A percentile compares a stretch with the other conserved stretches of the same genome.
These are phyloP conservation scores for Cicer judaicum DNA, from an alignment of 306 rosid species.

Conservation along the genomic window DNA sequence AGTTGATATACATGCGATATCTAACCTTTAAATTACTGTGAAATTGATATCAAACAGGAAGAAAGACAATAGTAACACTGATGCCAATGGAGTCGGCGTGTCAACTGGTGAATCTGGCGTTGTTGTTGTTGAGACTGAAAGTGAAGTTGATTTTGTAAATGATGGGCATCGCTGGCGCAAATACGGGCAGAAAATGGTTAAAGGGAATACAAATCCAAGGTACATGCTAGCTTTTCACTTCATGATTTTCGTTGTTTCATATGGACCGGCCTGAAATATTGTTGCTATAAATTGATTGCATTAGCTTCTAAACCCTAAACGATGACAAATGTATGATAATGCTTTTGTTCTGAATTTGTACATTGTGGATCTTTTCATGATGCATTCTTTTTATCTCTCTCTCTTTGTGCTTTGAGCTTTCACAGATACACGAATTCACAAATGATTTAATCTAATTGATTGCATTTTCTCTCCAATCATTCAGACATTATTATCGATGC, in stretches of 20 bases:
- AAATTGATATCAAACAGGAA: conserved; percentile 59
- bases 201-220: conserved; percentile 90
- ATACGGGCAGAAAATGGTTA: conserved; percentile 90
- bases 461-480: conserved; percentile 43
- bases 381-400: conserved; percentile 5
- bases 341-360: conserved; percentile 28
- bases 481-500: conserved; percentile 94
- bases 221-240: conserved; percentile 46
- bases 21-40: conserved; percentile 39
- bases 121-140: conserved; percentile 74
- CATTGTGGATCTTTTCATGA: conserved; percentile 6
- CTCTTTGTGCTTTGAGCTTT: conserved; percentile 9
- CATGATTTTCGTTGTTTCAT: neutral
- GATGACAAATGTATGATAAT: neutral
- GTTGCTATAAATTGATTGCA: conserved; percentile 21
- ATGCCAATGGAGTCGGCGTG: conserved; percentile 50
- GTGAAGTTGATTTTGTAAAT: conserved; percentile 81
- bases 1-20: conserved; percentile 34
- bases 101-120: conserved; percentile 58
- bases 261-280: conserved; percentile 25
- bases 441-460: conserved; percentile 37
- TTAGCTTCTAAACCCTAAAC: neutral
- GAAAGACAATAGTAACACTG: conserved; percentile 55
- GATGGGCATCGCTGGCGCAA: conserved; percentile 98
- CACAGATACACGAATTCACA: conserved; percentile 6